phyloP scores from a whole-genome alignment of 495 filamentous ascomycete genomes.

The Amphirosellinia nigrospora region DNA sequence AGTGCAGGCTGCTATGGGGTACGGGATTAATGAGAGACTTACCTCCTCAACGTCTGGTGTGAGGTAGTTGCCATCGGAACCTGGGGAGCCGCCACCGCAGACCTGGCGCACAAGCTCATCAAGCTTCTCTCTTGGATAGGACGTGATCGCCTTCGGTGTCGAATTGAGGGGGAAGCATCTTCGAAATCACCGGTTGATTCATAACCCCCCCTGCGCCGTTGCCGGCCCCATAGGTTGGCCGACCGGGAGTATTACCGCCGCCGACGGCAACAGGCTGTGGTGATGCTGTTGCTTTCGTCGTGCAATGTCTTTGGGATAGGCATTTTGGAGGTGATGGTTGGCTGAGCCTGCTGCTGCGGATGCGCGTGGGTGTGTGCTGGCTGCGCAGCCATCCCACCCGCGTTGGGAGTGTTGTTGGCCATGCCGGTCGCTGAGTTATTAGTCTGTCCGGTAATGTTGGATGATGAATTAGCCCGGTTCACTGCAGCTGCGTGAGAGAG shows the following conservation, averaged over 20 bases:
- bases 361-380: slow-evolving; percentile 65
- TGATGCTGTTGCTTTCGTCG: slow-evolving; percentile 60
- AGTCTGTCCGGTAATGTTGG: slow-evolving; percentile 41
- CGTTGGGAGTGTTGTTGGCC: slow-evolving; percentile 27
- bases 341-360: slow-evolving; percentile 44
- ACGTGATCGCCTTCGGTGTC: slow-evolving; percentile 90
- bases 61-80: slow-evolving; percentile 69
- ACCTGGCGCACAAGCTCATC: slow-evolving; percentile 95
- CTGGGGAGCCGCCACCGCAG: slow-evolving; percentile 76
- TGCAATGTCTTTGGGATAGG: slow-evolving; percentile 83
- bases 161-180: slow-evolving; percentile 78
- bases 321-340: slow-evolving; percentile 61
- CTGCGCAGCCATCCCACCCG: slow-evolving; percentile 32
- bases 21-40: slow-evolving; percentile 38
- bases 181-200: slow-evolving; percentile 83
- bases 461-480: slow-evolving; percentile 48
- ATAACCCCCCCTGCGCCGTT: slow-evolving; percentile 75
- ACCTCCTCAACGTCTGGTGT: slow-evolving; percentile 96
- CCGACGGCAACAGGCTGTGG: slow-evolving; percentile 68
- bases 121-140: slow-evolving; percentile 92
- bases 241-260: slow-evolving; percentile 63
- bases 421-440: slow-evolving; percentile 43
- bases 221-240: slow-evolving; percentile 81
- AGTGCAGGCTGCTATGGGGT: background rate
- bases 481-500: slow-evolving; percentile 56